phyloP scores from a whole-genome alignment of 352 stramenopile genomes.

The Globisporangium spinosum region DNA sequence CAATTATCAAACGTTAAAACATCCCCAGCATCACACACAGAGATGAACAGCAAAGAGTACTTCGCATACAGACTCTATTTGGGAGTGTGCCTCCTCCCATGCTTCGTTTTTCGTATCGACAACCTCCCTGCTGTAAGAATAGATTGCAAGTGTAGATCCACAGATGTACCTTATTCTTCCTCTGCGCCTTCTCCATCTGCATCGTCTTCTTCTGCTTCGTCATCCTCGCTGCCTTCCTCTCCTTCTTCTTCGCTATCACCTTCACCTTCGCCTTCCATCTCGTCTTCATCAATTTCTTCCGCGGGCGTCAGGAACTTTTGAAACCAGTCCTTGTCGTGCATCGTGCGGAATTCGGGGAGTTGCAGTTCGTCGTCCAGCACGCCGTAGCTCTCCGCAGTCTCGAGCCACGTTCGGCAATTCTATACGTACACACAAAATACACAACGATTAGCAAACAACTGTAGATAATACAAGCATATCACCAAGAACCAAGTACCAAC shows the following conservation, averaged over 20 bases:
- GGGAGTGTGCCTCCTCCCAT: background rate
- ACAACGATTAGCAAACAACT: background rate
- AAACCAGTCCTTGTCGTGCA: conserved; percentile 58
- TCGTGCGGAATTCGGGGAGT: conserved; percentile 45
- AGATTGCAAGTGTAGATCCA: background rate
- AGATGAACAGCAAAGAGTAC: background rate
- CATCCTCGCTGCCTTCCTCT: background rate
- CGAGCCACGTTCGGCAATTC: conserved; percentile 70
- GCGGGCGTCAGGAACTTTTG: conserved; percentile 45
- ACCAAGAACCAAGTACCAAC: conserved; percentile 18
- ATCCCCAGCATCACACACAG: background rate
- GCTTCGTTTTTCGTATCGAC: background rate
- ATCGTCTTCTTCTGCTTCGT: background rate
- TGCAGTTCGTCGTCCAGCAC: conserved; percentile 75
- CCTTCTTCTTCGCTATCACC: background rate
- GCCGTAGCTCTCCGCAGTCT: conserved; percentile 78
- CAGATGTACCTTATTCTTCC: background rate
- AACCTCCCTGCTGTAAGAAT: background rate
- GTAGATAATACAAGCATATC: background rate
- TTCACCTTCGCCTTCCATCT: conserved; percentile 3
- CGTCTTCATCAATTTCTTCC: conserved; percentile 23
- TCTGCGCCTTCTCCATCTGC: background rate
- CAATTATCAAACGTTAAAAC: background rate
- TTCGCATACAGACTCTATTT: conserved; percentile 1
- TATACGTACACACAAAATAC: conserved; percentile 14